Evolutionary conservation across 129 eudicot genomes (phyloP).

Genomic region (Rutidosis leptorrhynchoides): DNA sequence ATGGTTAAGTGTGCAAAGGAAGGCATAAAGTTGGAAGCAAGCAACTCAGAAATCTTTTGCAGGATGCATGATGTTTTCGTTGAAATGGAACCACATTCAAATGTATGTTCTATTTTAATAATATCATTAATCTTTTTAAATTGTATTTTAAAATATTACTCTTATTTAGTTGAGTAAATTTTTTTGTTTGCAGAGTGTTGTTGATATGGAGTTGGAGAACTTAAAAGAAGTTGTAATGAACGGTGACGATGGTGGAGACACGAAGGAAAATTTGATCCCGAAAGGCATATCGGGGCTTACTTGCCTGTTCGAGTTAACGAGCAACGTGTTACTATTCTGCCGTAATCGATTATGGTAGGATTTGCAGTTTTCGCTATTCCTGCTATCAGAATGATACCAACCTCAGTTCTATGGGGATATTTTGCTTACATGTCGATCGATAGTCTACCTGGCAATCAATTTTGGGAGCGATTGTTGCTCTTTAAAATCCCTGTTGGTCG

Average conservation of each 20-base stretch:
- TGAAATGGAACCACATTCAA: constrained; percentile 73
- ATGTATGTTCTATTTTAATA: constrained; percentile 32
- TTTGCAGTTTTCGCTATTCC: constrained; percentile 56
- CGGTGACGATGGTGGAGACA: constrained; percentile 32
- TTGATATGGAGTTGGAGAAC: constrained; percentile 50
- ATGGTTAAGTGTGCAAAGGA: constrained; percentile 82
- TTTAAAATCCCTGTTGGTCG: constrained; percentile 55
- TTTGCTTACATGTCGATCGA: constrained; percentile 76
- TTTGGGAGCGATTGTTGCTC: constrained; percentile 65
- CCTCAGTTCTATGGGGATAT: too few species aligned
- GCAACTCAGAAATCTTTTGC: constrained; percentile 71
- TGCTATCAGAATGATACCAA: constrained; percentile 54
- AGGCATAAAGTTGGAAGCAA: constrained; percentile 61
- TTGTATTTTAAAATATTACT: too few species aligned
- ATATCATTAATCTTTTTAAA: neutral
- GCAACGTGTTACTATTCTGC: constrained; percentile 62
- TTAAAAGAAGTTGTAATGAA: constrained; percentile 67
- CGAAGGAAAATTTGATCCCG: constrained; percentile 52
- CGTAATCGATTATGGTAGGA: constrained; percentile 60
- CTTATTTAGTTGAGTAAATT: constrained; percentile 13
- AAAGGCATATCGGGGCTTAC: constrained; percentile 57
- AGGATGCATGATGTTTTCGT: constrained; percentile 79
- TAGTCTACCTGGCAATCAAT: constrained; percentile 74
- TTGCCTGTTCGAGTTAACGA: constrained; percentile 77
- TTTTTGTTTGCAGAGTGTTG: constrained; percentile 37